A percentile compares a stretch with the other conserved stretches of the same genome.
Evolutionary conservation across 352 stramenopile species (phyloP).

Genomic region (Peronosclerospora sorghi): DNA sequence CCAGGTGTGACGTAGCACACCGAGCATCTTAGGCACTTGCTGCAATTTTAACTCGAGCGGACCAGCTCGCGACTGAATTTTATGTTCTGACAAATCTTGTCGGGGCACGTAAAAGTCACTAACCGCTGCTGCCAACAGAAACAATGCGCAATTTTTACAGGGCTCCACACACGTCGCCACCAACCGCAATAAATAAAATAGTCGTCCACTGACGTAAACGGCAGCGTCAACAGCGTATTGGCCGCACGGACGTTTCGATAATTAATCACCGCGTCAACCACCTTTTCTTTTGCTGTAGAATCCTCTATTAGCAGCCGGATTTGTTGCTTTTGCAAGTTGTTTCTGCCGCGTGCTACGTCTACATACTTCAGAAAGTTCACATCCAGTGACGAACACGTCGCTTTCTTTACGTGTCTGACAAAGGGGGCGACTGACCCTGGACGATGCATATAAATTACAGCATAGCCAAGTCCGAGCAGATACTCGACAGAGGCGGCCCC

Average conservation of each 20-base stretch:
- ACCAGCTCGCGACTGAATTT: slow-evolving; percentile 90
- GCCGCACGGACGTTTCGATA: slow-evolving; percentile 25
- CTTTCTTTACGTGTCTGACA: slow-evolving; percentile 50
- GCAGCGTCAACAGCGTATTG: slow-evolving; percentile 73
- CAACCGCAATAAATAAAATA: slow-evolving; percentile 91
- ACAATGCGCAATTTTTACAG: slow-evolving; percentile 64
- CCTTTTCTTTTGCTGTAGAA: slow-evolving; percentile 26
- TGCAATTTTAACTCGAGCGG: no score
- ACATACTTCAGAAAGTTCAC: slow-evolving; percentile 61
- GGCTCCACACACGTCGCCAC: slow-evolving; percentile 55
- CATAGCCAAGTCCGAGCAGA: slow-evolving; percentile 90
- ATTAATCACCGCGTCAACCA: slow-evolving; percentile 41
- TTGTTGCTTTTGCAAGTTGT: slow-evolving; percentile 1
- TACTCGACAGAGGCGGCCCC: slow-evolving; percentile 82
- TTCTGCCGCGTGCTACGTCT: slow-evolving; percentile 9
- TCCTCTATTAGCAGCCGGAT: slow-evolving; percentile 29
- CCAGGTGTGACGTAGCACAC: slow-evolving; percentile 85
- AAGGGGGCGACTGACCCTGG: slow-evolving; percentile 82
- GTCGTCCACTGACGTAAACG: slow-evolving; percentile 93
- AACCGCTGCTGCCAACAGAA: slow-evolving; percentile 96
- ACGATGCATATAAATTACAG: slow-evolving; percentile 93
- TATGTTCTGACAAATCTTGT: slow-evolving; percentile 87
- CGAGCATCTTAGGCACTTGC: slow-evolving; percentile 97
- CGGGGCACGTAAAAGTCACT: slow-evolving; percentile 97
- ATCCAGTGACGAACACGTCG: slow-evolving; percentile 45